Percentiles rank a stretch among this genome's conserved stretches.
phyloP scores from a whole-genome alignment of 2,329 filamentous ascomycete species.

The Teratosphaeria epicoccoides region DNA sequence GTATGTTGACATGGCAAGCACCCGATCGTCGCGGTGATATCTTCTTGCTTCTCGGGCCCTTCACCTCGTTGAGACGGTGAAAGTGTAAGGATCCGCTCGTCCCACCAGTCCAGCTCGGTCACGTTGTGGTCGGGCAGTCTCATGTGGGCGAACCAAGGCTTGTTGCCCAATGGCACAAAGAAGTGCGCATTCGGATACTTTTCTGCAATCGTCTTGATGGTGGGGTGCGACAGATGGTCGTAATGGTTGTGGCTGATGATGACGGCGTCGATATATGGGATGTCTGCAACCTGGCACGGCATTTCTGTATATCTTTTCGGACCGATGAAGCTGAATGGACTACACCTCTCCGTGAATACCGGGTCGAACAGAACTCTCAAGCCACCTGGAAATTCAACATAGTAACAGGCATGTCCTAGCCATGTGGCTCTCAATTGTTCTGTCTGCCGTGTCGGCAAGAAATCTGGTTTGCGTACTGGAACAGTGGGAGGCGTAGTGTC shows the following conservation, averaged over 20 bases:
- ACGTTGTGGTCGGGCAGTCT: slow-evolving; percentile 69
- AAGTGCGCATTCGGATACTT: slow-evolving; percentile 72
- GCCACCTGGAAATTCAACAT: slow-evolving; percentile 77
- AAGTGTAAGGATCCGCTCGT: slow-evolving; percentile 64
- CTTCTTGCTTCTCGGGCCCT: slow-evolving; percentile 15
- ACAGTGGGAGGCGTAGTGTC: slow-evolving; percentile 57
- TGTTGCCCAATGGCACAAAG: slow-evolving; percentile 75
- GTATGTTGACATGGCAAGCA: slow-evolving; percentile 81
- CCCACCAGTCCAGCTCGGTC: slow-evolving; percentile 94
- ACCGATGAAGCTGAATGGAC: slow-evolving; percentile 58
- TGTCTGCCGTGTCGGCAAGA: slow-evolving; percentile 51
- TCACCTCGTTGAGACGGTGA: slow-evolving; percentile 19
- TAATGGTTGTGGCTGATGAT: slow-evolving; percentile 87
- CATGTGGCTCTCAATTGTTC: slow-evolving; percentile 70
- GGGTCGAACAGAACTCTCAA: slow-evolving; percentile 87
- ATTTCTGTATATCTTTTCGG: slow-evolving; percentile 69
- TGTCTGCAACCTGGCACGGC: slow-evolving; percentile 66
- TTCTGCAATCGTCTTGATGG: slow-evolving; percentile 58
- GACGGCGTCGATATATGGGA: slow-evolving; percentile 64
- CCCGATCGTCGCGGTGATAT: slow-evolving; percentile 60
- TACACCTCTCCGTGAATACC: slow-evolving; percentile 80
- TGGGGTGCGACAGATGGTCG: slow-evolving; percentile 75
- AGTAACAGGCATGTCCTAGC: slow-evolving; percentile 92
- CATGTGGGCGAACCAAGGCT: slow-evolving; percentile 63
- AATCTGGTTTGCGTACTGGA: slow-evolving; percentile 54